phyloP scores from a whole-genome alignment of 305 asterid genomes.

The Euphrasia arctica region DNA sequence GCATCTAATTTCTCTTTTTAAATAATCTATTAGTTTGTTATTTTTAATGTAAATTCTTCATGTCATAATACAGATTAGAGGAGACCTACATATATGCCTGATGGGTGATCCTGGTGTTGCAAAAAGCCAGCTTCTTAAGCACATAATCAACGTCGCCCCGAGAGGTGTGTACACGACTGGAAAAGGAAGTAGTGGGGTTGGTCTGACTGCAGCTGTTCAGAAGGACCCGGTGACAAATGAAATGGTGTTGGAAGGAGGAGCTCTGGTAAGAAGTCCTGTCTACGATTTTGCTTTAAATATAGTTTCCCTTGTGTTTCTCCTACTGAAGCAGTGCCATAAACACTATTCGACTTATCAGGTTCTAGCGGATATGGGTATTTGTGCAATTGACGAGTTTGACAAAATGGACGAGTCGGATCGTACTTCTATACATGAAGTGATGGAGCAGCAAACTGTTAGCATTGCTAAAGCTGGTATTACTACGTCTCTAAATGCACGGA shows the following conservation, averaged over 20 bases:
- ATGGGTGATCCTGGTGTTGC: constrained; percentile 99
- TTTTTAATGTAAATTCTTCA: too few species aligned
- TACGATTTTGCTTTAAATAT: constrained; percentile 7
- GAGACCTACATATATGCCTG: constrained; percentile 89
- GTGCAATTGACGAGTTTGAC: constrained; percentile 97
- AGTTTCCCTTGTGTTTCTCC: neutral
- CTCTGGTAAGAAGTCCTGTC: constrained; percentile 58
- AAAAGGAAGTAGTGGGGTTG: constrained; percentile 98
- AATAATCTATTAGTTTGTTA: too few species aligned
- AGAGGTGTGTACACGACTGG: constrained; percentile 97
- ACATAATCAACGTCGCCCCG: constrained; percentile 94
- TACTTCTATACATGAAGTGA: constrained; percentile 96
- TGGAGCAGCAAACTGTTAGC: constrained; percentile 99
- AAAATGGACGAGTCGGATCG: constrained; percentile 98
- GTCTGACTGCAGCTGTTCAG: constrained; percentile 98
- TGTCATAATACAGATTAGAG: constrained; percentile 56
- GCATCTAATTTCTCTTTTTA: too few species aligned
- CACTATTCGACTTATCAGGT: constrained; percentile 45
- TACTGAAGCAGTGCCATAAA: constrained; percentile 7
- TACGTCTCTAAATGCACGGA: constrained; percentile 95
- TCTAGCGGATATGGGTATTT: constrained; percentile 96
- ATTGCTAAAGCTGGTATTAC: constrained; percentile 99
- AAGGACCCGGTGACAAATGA: constrained; percentile 96
- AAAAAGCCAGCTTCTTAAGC: constrained; percentile 97
- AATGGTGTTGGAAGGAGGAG: constrained; percentile 98